Base-by-base conservation (phyloP, 1,284 basidiomycete species). In the Ustilago xerochloae region DNA sequence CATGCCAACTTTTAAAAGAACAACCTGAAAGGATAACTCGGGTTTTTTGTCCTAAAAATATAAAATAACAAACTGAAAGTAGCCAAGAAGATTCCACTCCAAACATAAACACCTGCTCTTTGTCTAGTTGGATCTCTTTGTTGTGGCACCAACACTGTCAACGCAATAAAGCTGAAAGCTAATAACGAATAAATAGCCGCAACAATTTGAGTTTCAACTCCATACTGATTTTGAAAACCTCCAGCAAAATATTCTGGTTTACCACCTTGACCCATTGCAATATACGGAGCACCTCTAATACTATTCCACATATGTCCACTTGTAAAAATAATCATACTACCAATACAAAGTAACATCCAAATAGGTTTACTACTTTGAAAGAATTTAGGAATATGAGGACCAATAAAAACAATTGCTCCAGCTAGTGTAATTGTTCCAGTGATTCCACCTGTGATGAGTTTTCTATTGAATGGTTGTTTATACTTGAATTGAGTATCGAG, bases 151-250 rank as follows among this genome's bases (percentile, higher is more conserved):
- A 94, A 88, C 53, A 92, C 85, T 1, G 90, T 91, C 55, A 98
- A 87, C 86, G 93, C 92, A 63, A 97, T 85, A 86, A 95, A 91
- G 12, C 93, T 88, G 65, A 91, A 89, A 1, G 90, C 91, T 38
- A 97, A 87, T 20, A 93, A 84, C 13, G 92, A 94, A 82, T 99
- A 99, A 49, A 96, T 89, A 66, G 89, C 88, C 1, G 91, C 89
- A 24, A 99, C 88, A 51, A 98, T 92, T 81, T 93, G 92, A 20
- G 92, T 92, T 86, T 99, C 97, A 80, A 96, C 91, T 3, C 94
- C 94, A 78, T 90, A 92, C 85, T 98, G 95, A 81, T 90, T 93
- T 82, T 91, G 90, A 86, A 91, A 97, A 2, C 96, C 95, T 9
- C 87, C 88, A 9, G 93, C 92, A 81, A 97, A 91, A 91, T 93